These are phyloP conservation scores for Phytophthora ohioensis DNA, from an alignment of 352 stramenopile species.

Conservation along the genomic window DNA sequence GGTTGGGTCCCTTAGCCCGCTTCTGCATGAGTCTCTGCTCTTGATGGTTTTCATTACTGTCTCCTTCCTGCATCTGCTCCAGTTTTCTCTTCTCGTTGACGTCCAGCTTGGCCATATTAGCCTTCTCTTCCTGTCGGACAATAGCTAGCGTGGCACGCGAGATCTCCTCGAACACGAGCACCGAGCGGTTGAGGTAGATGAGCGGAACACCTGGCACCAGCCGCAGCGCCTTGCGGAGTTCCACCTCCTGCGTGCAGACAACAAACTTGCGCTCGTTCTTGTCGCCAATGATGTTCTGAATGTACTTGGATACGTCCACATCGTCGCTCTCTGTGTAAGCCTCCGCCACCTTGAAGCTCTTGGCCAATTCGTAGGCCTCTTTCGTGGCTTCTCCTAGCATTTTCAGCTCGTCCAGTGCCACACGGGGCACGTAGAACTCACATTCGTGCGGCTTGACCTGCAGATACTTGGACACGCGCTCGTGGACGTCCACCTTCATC, in stretches of 20 bases:
- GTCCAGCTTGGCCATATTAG: constrained; percentile 73
- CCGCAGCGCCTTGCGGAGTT: constrained; percentile 80
- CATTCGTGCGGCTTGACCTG: constrained; percentile 81
- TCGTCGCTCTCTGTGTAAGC: constrained; percentile 33
- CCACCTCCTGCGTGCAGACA: constrained; percentile 87
- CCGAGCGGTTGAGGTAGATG: constrained; percentile 89
- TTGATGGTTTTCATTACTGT: constrained; percentile 1
- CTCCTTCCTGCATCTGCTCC: constrained; percentile 50
- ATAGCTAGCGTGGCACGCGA: constrained; percentile 80
- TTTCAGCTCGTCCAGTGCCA: constrained; percentile 77
- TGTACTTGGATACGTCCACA: constrained; percentile 64
- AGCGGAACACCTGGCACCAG: constrained; percentile 77
- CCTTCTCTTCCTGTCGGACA: constrained; percentile 81
- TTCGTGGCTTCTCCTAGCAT: constrained; percentile 70
- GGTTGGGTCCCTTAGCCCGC: constrained; percentile 78
- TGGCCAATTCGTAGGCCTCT: constrained; percentile 69
- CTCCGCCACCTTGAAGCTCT: constrained; percentile 74
- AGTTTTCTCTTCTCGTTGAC: constrained; percentile 84
- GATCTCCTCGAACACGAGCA: constrained; percentile 90
- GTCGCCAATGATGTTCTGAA: constrained; percentile 68
- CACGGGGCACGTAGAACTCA: constrained; percentile 78
- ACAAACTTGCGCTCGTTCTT: constrained; percentile 86
- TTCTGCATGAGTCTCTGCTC: constrained; percentile 56
- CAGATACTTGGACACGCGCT: constrained; percentile 84
- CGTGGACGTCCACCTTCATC: constrained; percentile 87